Conservation (phyloP, 2,329 filamentous ascomycete genomes). For the Colletotrichum neosansevieriae region DNA sequence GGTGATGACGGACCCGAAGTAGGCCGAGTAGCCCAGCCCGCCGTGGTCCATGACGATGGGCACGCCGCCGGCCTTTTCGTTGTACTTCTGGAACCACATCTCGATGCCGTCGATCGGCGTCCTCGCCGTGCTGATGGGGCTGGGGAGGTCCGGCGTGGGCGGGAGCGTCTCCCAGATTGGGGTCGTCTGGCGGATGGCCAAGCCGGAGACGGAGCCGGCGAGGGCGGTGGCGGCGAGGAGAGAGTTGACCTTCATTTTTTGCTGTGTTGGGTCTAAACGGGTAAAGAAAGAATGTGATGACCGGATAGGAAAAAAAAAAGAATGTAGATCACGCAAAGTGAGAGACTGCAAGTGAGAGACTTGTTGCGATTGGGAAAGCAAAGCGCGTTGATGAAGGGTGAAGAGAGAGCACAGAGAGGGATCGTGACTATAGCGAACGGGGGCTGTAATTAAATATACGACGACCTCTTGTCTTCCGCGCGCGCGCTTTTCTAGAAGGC, state of each 20-base stretch:
- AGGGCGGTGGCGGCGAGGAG: constrained; percentile 23
- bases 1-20: constrained; percentile 54
- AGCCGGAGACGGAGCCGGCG: constrained; percentile 36
- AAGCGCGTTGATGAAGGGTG: constrained; percentile 4
- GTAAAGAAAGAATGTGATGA: constrained; percentile 12
- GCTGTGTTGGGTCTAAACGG: background rate
- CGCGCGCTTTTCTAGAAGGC: background rate
- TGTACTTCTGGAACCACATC: constrained; percentile 58
- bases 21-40: constrained; percentile 56
- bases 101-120: constrained; percentile 52
- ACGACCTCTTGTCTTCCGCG: background rate
- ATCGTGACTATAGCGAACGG: background rate
- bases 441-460: constrained; percentile 25
- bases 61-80: constrained; percentile 47
- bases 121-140: constrained; percentile 47
- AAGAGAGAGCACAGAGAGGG: background rate
- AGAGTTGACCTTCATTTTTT: constrained; percentile 31
- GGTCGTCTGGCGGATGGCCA: constrained; percentile 44
- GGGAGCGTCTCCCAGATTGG: constrained; percentile 52
- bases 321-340: constrained; percentile 4
- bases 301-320: background rate
- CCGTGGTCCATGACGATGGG: constrained; percentile 56
- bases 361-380: constrained; percentile 14
- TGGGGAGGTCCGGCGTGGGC: constrained; percentile 52
- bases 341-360: constrained; percentile 30